Base-by-base conservation (phyloP, 345 rosid genomes). In the Mallotus nudiflorus region DNA sequence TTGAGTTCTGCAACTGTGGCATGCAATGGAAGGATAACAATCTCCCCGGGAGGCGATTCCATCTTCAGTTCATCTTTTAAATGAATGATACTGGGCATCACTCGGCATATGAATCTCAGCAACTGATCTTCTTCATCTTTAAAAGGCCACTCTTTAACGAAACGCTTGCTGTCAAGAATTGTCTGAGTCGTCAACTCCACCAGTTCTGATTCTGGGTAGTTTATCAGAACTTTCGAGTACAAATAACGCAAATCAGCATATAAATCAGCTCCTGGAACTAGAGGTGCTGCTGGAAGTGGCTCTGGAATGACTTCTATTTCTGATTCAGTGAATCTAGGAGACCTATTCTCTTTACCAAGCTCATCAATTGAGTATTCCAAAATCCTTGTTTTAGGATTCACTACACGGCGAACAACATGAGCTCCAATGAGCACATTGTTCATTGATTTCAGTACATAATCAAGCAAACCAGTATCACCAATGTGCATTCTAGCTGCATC, bases 401-500 rank as follows among this genome's bases (percentile, higher is more conserved):
- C 87, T 39, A 79, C 79, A 24, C 96, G 88, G 2, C 75, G 72
- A 31, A 94, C 88, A 27, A 88, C 67, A 67, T 82, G 67, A 51
- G 70, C 73, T 52, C 89, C 91, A 20, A 94, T 78, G 5, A 83
- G 78, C 15, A 89, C 97, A 67, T 94, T 91, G 78, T 86, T 85
- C 93, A 94, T 83, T 2, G 89, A 87, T 67, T 94, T 91, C 76
- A 94, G 68, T 40, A 94, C 96, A 62, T 87, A 88, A 67, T 94
- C 97, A 2, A 91, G 82, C 82, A 94, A 77, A 18, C 98, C 97
- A 0, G 96, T 90, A 70, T 94, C 98, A 8, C 98, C 97, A 31
- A 94, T 91, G 66, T 88, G 93, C 80, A 85, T 77, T 74, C 98
- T 77, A 66, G 98, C 98, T 40, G 95, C 85, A 80, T 91, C 97